These are phyloP conservation scores for Umbelopsis ramanniana DNA, from an alignment of 192 early-diverging fungal species.

Conservation along the genomic window DNA sequence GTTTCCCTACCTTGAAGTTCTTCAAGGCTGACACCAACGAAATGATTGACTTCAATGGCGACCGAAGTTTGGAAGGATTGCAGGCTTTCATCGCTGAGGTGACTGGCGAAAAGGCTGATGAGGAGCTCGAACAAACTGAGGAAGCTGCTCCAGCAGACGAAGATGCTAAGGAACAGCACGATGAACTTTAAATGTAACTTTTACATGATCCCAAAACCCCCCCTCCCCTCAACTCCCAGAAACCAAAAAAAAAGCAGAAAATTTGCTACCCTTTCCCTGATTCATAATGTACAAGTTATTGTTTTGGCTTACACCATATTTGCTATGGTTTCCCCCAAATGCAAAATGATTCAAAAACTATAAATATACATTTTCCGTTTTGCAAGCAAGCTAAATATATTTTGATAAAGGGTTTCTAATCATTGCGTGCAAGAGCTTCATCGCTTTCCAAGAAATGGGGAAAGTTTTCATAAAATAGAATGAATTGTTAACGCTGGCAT, in stretches of 20 bases:
- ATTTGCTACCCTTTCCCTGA: not conserved
- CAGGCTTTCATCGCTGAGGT: slow-evolving; percentile 58
- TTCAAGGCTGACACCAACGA: slow-evolving; percentile 82
- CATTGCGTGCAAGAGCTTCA: no score
- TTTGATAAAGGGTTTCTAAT: no score
- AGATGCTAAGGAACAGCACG: slow-evolving; percentile 22
- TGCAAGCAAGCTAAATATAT: no score
- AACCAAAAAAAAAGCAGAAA: not conserved
- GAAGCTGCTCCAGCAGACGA: slow-evolving; percentile 22
- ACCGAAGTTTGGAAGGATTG: slow-evolving; percentile 77
- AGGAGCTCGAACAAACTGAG: slow-evolving; percentile 45
- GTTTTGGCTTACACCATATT: no score
- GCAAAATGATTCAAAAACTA: no score
- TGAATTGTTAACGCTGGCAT: no score
- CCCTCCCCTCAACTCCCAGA: no score
- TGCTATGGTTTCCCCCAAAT: no score
- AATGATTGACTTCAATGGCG: slow-evolving; percentile 81
- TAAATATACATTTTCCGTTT: no score
- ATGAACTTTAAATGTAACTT: slow-evolving; percentile 26
- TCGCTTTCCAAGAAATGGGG: no score
- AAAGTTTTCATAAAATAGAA: no score
- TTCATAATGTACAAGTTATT: no score
- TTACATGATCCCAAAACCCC: not conserved
- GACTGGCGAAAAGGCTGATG: slow-evolving; percentile 45
- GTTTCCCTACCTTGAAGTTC: slow-evolving; percentile 95